Base-by-base conservation (phyloP, 306 rosid genomes). In the Acacia melanoxylon region DNA sequence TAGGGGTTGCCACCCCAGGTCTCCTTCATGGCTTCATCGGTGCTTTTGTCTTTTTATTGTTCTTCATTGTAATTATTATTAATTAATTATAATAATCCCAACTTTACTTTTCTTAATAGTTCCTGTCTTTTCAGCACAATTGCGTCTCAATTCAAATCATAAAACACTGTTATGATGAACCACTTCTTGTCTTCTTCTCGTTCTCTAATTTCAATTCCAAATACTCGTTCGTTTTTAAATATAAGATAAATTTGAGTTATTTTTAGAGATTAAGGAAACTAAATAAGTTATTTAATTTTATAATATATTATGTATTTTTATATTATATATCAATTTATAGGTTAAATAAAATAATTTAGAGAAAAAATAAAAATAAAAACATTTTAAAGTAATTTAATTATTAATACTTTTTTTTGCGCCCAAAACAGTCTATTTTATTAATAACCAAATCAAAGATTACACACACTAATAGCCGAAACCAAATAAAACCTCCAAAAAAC, bases 41-140 rank as follows among this genome's bases (percentile, higher is more conserved):
- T 9, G 29, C 9, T 58, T 58, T 58, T 58, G 31, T 58, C 31
- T 58, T 22, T 58, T 58, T 9, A 58, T 22, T 58, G 15, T 58
- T 10, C 31, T 3, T 58, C 31, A n/a, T 22, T 58, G 3, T 20
- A 58, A 58, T 58, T 10, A 58, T 51, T 16, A 51, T 58, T 20
- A 58, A 54, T 54, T 9, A n/a, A 56, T 20, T 56, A 0, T 58
- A 58, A 58, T 74, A 77, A 27, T 80, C n/a, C 58, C 65, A 24
- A 20, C 66, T 59, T 81, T 63, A 42, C 24, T 78, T 72, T 61
- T 25, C 68, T 62, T 75, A 85, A 81, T 35, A 25, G 37, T 81
- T 79, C 76, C 67, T 58, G 91, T 74, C 81, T 3, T 74, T 80
- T 82, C 87, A 20, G 40, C 27, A 62, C 41, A 82, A 69, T 80